Conservation (phyloP, 75 land plant genomes). For the Pinus tabuliformis region DNA sequence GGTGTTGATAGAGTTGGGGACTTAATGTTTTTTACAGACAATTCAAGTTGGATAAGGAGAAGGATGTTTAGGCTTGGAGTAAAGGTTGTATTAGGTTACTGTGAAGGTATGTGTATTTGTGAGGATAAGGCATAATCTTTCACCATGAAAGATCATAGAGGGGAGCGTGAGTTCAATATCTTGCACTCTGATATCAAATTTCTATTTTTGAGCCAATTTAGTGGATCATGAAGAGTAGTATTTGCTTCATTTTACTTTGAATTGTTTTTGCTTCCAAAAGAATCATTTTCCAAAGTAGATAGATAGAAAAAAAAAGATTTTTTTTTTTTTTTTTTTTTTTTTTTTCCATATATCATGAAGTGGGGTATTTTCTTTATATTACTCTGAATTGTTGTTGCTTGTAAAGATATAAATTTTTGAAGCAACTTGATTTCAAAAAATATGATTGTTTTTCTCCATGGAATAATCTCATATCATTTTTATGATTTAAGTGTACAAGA, state of each 20-base stretch:
- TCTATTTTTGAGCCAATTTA: neutral
- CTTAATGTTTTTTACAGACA: conserved; percentile 90
- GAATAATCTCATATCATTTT: neutral
- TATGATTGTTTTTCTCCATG: neutral
- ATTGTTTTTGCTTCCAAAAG: neutral
- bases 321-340: too few species aligned
- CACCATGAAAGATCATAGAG: conserved; percentile 94
- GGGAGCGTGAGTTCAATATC: conserved; percentile 66
- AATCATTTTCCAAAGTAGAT: neutral
- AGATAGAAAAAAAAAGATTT: neutral
- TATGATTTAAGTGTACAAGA: conserved; percentile 79
- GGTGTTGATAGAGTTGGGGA: conserved; percentile 89
- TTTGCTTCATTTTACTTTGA: neutral
- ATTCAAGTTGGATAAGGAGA: conserved; percentile 97
- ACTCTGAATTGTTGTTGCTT: neutral
- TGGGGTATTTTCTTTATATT: neutral
- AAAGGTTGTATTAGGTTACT: conserved; percentile 61
- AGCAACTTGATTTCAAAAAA: neutral
- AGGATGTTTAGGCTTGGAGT: conserved; percentile 91
- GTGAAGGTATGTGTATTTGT: conserved; percentile 72
- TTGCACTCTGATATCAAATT: neutral
- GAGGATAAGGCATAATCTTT: conserved; percentile 94
- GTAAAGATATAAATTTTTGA: neutral
- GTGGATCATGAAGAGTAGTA: neutral
- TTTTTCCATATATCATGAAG: neutral